A percentile compares a stretch with the other conserved stretches of the same genome.
phyloP scores from a whole-genome alignment of 1,139 yeast species.

The Saccharomycopsis hybrid region DNA sequence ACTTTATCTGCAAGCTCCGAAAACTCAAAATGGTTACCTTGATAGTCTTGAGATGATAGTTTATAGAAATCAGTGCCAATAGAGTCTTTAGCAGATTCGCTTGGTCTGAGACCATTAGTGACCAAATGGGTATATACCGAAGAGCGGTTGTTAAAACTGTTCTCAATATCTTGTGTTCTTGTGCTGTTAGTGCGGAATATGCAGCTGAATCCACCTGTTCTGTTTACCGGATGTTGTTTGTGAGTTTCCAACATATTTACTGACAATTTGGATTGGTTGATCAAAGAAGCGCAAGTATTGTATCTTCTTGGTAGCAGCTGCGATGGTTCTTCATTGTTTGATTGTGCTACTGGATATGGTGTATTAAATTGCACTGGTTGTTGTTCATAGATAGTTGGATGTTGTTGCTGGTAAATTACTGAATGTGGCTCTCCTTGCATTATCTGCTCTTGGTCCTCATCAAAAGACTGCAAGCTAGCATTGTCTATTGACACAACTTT shows the following conservation, averaged over 20 bases:
- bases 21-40: constrained; percentile 35
- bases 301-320: too few relatives aligned
- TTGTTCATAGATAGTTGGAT: not conserved
- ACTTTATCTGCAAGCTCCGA: constrained; percentile 41
- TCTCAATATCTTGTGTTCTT: not conserved
- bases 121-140: constrained; percentile 15
- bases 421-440: not conserved
- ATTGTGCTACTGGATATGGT: too few relatives aligned
- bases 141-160: not conserved
- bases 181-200: constrained; percentile 1
- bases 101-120: constrained; percentile 15
- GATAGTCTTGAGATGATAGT: constrained; percentile 36
- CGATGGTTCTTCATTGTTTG: too few relatives aligned
- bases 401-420: not conserved
- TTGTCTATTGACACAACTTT: not conserved
- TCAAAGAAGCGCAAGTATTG: too few relatives aligned
- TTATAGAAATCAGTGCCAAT: constrained; percentile 28
- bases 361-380: too few relatives aligned
- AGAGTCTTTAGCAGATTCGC: constrained; percentile 1
- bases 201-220: not conserved
- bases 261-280: not conserved
- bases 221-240: too few relatives aligned
- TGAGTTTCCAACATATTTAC: too few relatives aligned
- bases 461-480: too few relatives aligned
- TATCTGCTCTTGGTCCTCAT: too few relatives aligned